These are phyloP conservation scores for Cercospora beticola DNA, from an alignment of 2,329 filamentous ascomycete genomes.

Conservation along the genomic window DNA sequence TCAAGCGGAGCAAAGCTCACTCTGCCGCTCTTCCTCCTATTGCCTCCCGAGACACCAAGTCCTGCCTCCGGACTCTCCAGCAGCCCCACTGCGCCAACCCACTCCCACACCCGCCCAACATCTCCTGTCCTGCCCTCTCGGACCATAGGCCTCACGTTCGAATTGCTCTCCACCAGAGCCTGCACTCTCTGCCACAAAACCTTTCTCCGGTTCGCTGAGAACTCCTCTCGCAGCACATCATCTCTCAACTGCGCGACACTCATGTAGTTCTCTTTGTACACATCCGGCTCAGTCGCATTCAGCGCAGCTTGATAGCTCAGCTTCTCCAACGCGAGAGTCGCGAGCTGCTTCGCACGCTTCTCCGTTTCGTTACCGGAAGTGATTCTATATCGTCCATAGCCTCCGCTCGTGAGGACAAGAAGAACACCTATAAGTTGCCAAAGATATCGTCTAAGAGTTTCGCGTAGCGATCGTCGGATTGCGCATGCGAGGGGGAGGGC, in stretches of 20 bases:
- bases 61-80: constrained; percentile 32
- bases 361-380: constrained; percentile 64
- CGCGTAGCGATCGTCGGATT: constrained; percentile 73
- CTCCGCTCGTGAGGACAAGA: constrained; percentile 47
- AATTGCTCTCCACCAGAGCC: constrained; percentile 86
- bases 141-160: constrained; percentile 80
- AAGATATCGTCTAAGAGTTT: constrained; percentile 83
- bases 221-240: constrained; percentile 80
- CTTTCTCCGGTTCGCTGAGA: constrained; percentile 72
- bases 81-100: constrained; percentile 58
- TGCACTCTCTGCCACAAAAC: constrained; percentile 81
- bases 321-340: constrained; percentile 78
- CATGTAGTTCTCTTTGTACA: constrained; percentile 72
- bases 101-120: constrained; percentile 66
- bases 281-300: constrained; percentile 63
- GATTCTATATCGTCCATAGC: constrained; percentile 66
- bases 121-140: constrained; percentile 58
- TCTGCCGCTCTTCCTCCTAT: constrained; percentile 31
- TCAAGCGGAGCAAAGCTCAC: constrained; percentile 33
- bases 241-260: constrained; percentile 87
- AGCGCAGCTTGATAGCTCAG: constrained; percentile 80
- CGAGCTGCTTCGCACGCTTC: constrained; percentile 75
- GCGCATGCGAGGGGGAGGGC: constrained; percentile 83
- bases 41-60: constrained; percentile 4
- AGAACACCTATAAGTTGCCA: constrained; percentile 72